These are phyloP conservation scores for Astrocystis sublimbata DNA, from an alignment of 495 filamentous ascomycete genomes.

Conservation along the genomic window DNA sequence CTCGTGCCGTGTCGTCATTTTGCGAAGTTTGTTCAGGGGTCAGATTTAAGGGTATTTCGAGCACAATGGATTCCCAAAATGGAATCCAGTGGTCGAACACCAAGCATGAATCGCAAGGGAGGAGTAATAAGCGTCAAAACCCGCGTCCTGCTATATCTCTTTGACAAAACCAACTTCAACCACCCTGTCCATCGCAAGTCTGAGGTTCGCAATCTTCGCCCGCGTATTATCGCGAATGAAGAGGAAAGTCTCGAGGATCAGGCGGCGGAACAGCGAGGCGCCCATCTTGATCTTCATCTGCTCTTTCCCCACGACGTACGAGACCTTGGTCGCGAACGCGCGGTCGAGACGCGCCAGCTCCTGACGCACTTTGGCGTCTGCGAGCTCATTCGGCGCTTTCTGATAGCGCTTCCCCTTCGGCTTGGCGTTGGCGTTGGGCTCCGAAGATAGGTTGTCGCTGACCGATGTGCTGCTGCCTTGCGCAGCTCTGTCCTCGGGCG, in stretches of 20 bases:
- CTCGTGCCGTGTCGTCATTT: no score
- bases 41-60: no score
- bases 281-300: slow-evolving; percentile 58
- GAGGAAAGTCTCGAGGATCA: slow-evolving; percentile 59
- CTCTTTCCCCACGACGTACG: slow-evolving; percentile 75
- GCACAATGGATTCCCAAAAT: neutral
- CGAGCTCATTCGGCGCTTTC: slow-evolving; percentile 26
- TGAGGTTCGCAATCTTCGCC: slow-evolving; percentile 61
- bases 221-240: slow-evolving; percentile 72
- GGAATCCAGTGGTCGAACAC: neutral
- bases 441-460: neutral
- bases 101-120: neutral
- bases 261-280: slow-evolving; percentile 46
- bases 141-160: slow-evolving; percentile 45
- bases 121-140: neutral
- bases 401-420: slow-evolving; percentile 15
- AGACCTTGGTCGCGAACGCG: slow-evolving; percentile 60
- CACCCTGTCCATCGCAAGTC: slow-evolving; percentile 60
- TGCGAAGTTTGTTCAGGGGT: no score
- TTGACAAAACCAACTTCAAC: slow-evolving; percentile 74
- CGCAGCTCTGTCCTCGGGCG: slow-evolving; percentile 8
- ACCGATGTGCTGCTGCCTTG: neutral
- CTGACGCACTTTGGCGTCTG: slow-evolving; percentile 38
- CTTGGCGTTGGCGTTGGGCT: neutral
- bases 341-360: slow-evolving; percentile 55